Conservation (phyloP, 805 yeast species). For the Candida manassasensis region DNA sequence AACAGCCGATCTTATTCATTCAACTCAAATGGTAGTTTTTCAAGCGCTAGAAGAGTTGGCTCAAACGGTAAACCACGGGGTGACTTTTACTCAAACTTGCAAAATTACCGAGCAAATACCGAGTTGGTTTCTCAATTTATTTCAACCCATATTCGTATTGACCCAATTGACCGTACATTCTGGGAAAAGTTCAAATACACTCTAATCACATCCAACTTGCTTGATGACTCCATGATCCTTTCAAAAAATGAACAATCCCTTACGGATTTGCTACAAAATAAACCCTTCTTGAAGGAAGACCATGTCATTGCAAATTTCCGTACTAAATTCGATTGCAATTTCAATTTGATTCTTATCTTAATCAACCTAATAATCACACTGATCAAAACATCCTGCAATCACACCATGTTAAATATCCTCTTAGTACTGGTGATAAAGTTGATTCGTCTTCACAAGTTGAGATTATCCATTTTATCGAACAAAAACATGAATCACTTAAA, state of each 20-base stretch:
- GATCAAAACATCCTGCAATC: constrained; percentile 16
- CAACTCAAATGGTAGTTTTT: too few relatives aligned
- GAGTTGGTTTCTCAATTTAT: constrained; percentile 21
- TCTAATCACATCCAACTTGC: constrained; percentile 31
- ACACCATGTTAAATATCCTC: constrained; percentile 27
- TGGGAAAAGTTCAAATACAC: constrained; percentile 41
- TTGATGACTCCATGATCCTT: constrained; percentile 39
- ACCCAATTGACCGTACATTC: constrained; percentile 16
- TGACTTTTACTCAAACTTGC: constrained; percentile 1
- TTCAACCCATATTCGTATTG: constrained; percentile 23
- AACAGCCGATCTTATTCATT: too few relatives aligned
- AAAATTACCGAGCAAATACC: constrained; percentile 9
- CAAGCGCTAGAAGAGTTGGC: too few relatives aligned
- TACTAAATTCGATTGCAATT: constrained; percentile 7
- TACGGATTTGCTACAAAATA: constrained; percentile 10
- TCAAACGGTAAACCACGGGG: background rate
- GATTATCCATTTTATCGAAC: constrained; percentile 18
- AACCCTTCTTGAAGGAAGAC: background rate
- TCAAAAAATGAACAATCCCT: constrained; percentile 39
- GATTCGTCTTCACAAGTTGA: constrained; percentile 22
- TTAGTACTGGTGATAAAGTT: constrained; percentile 25
- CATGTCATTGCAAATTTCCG: constrained; percentile 9
- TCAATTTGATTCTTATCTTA: constrained; percentile 16
- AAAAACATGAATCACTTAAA: constrained; percentile 20
- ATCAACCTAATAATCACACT: constrained; percentile 24